Conservation (phyloP, 106 monocot species). For the Dendrobium nobile region DNA sequence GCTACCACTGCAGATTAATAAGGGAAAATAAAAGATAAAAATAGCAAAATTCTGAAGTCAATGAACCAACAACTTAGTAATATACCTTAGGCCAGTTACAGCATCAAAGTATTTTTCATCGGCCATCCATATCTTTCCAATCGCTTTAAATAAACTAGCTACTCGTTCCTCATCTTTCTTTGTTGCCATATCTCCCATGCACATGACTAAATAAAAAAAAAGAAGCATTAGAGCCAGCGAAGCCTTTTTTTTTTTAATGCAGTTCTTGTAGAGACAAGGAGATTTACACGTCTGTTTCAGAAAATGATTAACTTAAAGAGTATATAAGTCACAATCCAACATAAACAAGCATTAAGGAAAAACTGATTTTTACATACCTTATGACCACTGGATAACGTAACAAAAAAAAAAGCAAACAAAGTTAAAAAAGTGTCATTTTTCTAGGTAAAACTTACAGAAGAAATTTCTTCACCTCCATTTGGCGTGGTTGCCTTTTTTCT, state of each 20-base stretch:
- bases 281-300: background rate
- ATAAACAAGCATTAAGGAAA: too few relatives aligned
- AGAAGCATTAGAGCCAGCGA: constrained; percentile 6
- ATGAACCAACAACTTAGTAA: background rate
- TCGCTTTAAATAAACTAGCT: constrained; percentile 50
- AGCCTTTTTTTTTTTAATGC: background rate
- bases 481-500: too few relatives aligned
- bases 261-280: background rate
- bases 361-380: too few relatives aligned
- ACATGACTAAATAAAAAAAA: constrained; percentile 52
- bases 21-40: background rate
- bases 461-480: too few relatives aligned
- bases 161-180: constrained; percentile 76
- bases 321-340: too few relatives aligned
- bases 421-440: too few relatives aligned
- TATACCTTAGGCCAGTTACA: constrained; percentile 90
- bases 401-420: too few relatives aligned
- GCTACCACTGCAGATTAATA: constrained; percentile 54
- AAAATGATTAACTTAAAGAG: too few relatives aligned
- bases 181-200: constrained; percentile 63
- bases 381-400: too few relatives aligned
- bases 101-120: constrained; percentile 98
- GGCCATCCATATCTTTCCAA: constrained; percentile 83
- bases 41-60: background rate
- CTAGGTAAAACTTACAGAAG: too few relatives aligned